Conservation (phyloP, 176 grass and related monocot genomes). For the Lolium perenne region DNA sequence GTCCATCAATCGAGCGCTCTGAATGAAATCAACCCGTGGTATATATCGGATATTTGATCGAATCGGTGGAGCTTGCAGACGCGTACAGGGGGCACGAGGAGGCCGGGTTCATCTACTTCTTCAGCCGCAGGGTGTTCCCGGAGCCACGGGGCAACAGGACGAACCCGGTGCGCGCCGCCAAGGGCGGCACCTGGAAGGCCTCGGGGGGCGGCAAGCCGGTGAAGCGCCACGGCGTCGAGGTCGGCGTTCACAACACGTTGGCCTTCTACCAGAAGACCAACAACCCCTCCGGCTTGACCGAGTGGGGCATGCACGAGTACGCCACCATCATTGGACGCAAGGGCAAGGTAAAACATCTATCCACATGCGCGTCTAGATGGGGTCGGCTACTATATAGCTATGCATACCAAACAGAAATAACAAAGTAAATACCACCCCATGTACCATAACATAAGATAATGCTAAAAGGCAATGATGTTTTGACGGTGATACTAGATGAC, state of each 20-base stretch:
- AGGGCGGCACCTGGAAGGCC: conserved; percentile 34
- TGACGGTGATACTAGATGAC: too few relatives aligned
- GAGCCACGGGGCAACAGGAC: background rate
- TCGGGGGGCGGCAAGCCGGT: background rate
- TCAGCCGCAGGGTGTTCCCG: background rate
- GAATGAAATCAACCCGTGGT: background rate
- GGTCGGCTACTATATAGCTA: too few relatives aligned
- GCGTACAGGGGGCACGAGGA: background rate
- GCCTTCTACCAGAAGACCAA: conserved; percentile 2
- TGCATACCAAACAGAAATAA: too few relatives aligned
- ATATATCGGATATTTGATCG: background rate
- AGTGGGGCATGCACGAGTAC: conserved; percentile 45
- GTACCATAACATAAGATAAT: too few relatives aligned
- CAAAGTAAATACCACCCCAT: too few relatives aligned
- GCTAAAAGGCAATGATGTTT: too few relatives aligned
- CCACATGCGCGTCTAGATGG: too few relatives aligned
- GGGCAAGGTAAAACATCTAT: background rate
- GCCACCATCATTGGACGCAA: background rate
- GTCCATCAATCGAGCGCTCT: background rate
- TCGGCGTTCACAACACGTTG: conserved; percentile 33
- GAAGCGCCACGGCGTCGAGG: background rate
- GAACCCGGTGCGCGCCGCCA: background rate
- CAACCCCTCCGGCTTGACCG: background rate
- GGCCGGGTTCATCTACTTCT: conserved; percentile 47
- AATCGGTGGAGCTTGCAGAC: conserved; percentile 25